Conservation (phyloP, 495 filamentous ascomycete species). For the Corynascus novoguineensis region DNA sequence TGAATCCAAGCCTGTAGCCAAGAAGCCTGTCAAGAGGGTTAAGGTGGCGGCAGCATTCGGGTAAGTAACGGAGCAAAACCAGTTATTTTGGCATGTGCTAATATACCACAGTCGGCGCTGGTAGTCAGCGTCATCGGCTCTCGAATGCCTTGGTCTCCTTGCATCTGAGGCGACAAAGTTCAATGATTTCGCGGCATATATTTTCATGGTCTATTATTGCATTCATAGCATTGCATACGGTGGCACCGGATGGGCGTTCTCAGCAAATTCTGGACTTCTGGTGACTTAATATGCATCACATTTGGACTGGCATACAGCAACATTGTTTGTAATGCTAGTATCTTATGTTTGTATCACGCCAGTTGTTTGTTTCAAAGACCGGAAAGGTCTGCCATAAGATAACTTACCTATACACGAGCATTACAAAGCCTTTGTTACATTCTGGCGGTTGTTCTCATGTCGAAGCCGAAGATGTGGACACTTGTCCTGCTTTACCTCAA, state of each 20-base stretch:
- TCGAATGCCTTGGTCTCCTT: neutral
- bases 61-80: slow-evolving; percentile 10
- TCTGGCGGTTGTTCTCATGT: neutral
- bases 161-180: neutral
- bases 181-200: neutral
- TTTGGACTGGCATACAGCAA: neutral
- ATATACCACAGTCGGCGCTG: slow-evolving; percentile 2
- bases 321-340: neutral
- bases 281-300: neutral
- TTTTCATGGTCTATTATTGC: neutral
- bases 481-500: neutral
- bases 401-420: too few relatives aligned
- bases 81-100: neutral
- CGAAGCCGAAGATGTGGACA: neutral
- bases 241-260: neutral
- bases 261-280: neutral
- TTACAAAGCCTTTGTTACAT: neutral
- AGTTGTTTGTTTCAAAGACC: neutral
- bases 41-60: slow-evolving; percentile 29
- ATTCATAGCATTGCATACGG: neutral
- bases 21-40: slow-evolving; percentile 22
- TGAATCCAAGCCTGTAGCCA: slow-evolving; percentile 11
- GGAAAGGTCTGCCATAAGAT: too few relatives aligned
- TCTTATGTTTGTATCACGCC: neutral
- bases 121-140: neutral